phyloP scores from a whole-genome alignment of 192 early-diverging fungal genomes.

The Coemansia sp. region DNA sequence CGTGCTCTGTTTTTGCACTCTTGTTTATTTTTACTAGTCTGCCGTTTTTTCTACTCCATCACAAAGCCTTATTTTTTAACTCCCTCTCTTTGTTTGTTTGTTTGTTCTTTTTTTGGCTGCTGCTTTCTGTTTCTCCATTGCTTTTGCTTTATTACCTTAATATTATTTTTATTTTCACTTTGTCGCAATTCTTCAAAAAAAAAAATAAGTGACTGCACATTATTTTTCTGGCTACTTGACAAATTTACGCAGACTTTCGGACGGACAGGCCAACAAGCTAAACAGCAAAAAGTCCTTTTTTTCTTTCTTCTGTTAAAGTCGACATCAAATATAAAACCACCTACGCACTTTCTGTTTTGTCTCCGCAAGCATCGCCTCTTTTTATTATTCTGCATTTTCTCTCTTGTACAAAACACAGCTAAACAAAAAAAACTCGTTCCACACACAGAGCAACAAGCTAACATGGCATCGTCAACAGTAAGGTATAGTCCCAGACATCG shows the following conservation, averaged over 20 bases:
- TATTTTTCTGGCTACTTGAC: too few relatives aligned
- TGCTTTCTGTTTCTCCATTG: constrained; percentile 9
- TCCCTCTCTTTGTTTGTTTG: not conserved
- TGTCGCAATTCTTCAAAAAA: too few relatives aligned
- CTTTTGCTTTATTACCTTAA: not conserved
- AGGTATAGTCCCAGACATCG: constrained; percentile 14
- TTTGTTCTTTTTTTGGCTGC: constrained; percentile 4
- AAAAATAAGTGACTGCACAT: too few relatives aligned
- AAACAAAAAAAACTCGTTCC: constrained; percentile 1
- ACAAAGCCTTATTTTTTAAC: not conserved
- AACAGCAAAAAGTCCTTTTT: too few relatives aligned
- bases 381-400: too few relatives aligned
- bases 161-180: not conserved
- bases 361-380: too few relatives aligned
- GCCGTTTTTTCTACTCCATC: not conserved
- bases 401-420: too few relatives aligned
- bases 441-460: not conserved
- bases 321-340: too few relatives aligned
- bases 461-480: constrained; percentile 40
- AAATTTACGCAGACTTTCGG: too few relatives aligned
- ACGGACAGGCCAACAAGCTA: too few relatives aligned
- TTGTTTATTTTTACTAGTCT: not conserved
- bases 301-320: too few relatives aligned
- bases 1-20: not conserved
- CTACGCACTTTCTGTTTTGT: too few relatives aligned